Conservation (phyloP, 805 yeast species). For the Komagataella pastoris region DNA sequence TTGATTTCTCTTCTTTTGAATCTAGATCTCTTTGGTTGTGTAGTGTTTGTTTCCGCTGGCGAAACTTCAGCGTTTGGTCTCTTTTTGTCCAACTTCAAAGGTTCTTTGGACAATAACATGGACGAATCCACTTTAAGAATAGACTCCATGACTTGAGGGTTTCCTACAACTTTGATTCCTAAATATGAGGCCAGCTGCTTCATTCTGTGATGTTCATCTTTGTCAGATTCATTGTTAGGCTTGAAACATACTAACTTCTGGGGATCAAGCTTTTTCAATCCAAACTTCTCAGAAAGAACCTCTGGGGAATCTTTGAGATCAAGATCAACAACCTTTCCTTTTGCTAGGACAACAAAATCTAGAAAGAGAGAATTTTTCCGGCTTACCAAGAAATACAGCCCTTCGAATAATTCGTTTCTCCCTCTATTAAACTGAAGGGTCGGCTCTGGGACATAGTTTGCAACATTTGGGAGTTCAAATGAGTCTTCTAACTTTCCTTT, state of each 20-base stretch:
- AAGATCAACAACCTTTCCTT: neutral
- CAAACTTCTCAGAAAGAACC: neutral
- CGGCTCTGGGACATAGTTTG: neutral
- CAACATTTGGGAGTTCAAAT: neutral
- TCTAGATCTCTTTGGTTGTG: neutral
- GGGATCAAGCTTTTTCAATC: slow-evolving; percentile 1
- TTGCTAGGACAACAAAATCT: neutral
- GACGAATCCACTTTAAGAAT: slow-evolving; percentile 1
- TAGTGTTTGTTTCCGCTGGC: neutral
- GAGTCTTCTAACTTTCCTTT: neutral
- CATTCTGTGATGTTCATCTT: neutral
- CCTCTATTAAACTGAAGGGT: neutral
- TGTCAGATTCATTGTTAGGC: neutral
- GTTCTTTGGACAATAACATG: neutral
- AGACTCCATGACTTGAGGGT: slow-evolving; percentile 1
- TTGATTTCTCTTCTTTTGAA: neutral
- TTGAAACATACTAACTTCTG: neutral
- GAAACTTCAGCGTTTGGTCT: neutral
- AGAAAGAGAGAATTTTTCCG: neutral
- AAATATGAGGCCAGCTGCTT: neutral
- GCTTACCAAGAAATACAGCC: neutral
- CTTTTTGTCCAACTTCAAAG: neutral
- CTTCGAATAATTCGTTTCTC: neutral
- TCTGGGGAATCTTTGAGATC: neutral
- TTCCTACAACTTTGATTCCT: slow-evolving; percentile 1